Percentiles rank a stretch among this genome's conserved stretches.
phyloP scores from a whole-genome alignment of 129 eudicot genomes.

The Centaurea solstitialis region DNA sequence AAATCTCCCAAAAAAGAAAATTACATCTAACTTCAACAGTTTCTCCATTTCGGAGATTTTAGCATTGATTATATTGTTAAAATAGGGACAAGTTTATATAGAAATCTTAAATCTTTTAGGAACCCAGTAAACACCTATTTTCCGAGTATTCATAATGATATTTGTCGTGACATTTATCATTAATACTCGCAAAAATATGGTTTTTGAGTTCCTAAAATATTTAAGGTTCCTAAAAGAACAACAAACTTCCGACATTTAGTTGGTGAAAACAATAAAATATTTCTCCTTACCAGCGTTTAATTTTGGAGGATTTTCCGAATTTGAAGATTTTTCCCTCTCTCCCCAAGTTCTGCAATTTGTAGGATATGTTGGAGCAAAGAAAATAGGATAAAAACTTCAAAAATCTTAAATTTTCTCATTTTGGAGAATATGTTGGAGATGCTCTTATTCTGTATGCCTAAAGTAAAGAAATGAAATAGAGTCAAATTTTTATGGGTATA shows the following conservation, averaged over 20 bases:
- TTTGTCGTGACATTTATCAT: too few species aligned
- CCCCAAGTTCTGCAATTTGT: not conserved
- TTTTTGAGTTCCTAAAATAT: not conserved
- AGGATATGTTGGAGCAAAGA: not conserved
- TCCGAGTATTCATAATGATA: not conserved
- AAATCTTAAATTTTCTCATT: not conserved
- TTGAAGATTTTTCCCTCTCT: not conserved
- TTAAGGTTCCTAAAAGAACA: too few species aligned
- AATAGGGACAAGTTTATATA: too few species aligned
- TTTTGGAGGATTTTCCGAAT: not conserved
- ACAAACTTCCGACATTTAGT: not conserved
- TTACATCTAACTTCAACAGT: not conserved
- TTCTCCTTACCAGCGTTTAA: not conserved
- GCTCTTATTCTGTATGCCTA: not conserved
- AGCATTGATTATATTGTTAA: not conserved
- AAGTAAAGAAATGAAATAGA: not conserved
- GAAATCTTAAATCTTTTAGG: too few species aligned
- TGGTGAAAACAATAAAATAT: too few species aligned
- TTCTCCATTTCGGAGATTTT: not conserved
- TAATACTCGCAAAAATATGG: not conserved
- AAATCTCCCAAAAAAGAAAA: not conserved
- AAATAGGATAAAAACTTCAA: not conserved
- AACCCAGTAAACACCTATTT: not conserved
- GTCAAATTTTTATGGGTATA: not conserved
- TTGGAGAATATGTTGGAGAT: not conserved